Conservation (phyloP, 768 basidiomycete genomes). For the Tulasnella sp. region DNA sequence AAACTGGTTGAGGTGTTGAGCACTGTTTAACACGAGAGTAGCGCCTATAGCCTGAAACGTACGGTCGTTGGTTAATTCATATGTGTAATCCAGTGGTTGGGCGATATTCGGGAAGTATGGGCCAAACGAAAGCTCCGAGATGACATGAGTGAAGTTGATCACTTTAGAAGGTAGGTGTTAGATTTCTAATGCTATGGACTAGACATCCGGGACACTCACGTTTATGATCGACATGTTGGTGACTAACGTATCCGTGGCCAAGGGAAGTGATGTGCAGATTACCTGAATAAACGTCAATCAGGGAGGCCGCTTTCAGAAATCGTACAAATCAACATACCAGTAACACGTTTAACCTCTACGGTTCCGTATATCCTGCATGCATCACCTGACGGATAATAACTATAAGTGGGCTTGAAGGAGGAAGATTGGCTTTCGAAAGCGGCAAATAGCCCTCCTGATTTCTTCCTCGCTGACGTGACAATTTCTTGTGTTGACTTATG, state of each 20-base stretch:
- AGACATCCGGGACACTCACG: conserved; percentile 37
- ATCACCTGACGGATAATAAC: conserved; percentile 49
- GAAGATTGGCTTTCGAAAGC: conserved; percentile 32
- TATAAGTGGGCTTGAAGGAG: conserved; percentile 60
- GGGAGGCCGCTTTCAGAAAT: background rate
- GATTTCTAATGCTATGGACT: background rate
- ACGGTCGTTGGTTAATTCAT: conserved; percentile 62
- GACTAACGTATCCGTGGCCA: conserved; percentile 87
- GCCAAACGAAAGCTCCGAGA: conserved; percentile 94
- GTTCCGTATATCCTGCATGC: conserved; percentile 85
- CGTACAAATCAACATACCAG: conserved; percentile 38
- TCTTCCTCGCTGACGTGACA: conserved; percentile 54
- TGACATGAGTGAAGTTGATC: conserved; percentile 95
- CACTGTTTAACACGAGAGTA: background rate
- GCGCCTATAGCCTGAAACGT: conserved; percentile 26
- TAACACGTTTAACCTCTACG: conserved; percentile 77
- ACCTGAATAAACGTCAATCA: conserved; percentile 32
- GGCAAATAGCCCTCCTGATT: conserved; percentile 62
- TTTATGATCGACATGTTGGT: conserved; percentile 76
- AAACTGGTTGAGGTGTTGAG: conserved; percentile 17
- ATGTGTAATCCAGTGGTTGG: conserved; percentile 88
- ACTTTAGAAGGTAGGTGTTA: conserved; percentile 34
- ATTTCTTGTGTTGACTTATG: conserved; percentile 60
- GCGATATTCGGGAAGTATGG: conserved; percentile 91
- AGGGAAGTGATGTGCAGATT: conserved; percentile 92